Evolutionary conservation across 176 grass and related monocot genomes (phyloP).

Genomic region (Canna indica): DNA sequence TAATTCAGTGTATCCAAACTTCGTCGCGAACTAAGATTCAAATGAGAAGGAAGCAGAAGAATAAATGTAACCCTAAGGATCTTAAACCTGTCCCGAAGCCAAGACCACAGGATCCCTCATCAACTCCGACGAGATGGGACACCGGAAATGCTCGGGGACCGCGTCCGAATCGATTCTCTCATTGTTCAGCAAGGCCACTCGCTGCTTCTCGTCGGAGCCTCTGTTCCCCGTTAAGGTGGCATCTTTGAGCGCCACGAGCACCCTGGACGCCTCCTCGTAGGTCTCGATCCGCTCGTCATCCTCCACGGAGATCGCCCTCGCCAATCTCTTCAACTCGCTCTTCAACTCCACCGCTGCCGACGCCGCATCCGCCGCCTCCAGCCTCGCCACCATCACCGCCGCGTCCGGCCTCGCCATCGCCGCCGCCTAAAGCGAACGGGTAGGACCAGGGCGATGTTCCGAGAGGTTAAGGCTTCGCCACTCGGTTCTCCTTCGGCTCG

Average conservation of each 20-base stretch:
- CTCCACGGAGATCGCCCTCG: not conserved
- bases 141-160: slow-evolving; percentile 4
- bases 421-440: not conserved
- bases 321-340: not conserved
- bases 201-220: not conserved
- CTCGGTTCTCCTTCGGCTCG: not conserved
- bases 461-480: not conserved
- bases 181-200: not conserved
- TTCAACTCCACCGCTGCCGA: not conserved
- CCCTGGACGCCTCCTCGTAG: not conserved
- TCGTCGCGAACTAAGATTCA: not conserved
- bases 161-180: not conserved
- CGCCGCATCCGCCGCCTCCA: not conserved
- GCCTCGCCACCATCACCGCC: not conserved
- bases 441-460: no score
- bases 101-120: slow-evolving; percentile 7
- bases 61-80: not conserved
- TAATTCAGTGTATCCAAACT: not conserved
- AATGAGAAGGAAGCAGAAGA: not conserved
- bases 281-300: not conserved
- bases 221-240: not conserved
- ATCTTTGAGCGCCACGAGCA: not conserved
- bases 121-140: slow-evolving; percentile 8
- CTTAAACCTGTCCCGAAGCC: not conserved
- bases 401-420: not conserved